Base-by-base conservation (phyloP, 345 rosid species). In the Melastoma malabathricum region DNA sequence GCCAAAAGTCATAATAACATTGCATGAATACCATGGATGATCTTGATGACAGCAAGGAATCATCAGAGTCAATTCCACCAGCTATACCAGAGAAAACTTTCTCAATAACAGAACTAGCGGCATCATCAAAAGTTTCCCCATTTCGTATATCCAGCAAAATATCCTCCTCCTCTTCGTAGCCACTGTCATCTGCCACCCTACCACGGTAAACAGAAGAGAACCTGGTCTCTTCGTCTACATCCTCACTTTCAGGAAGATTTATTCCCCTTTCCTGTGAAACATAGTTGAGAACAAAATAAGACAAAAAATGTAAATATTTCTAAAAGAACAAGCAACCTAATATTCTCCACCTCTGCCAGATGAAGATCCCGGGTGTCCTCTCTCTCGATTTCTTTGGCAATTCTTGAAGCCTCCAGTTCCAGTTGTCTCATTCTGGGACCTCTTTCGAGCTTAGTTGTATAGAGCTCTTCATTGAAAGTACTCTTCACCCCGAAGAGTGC, bases 331-430 rank as follows among this genome's bases (percentile, higher is more conserved):
- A 56, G 16, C 51, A 56, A 16, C 13, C 14, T 47, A 34, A 19
- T 15, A 43, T 63, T 60, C 46, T 56, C 45, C 59, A 83, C 99
- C 89, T 93, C 97, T 23, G 99, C 97, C 65, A 81, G 66, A 70
- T 88, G 99, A 74, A 76, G 81, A 71, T 93, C 95, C 48, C 62
- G 60, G 8, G 95, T 88, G 12, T 73, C 87, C 67, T 88, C 95
- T 44, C 86, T 80, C 83, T 79, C 94, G 55, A 84, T 93, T 80
- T 93, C 99, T 69, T 71, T 75, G 10, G 99, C 97, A 62, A 93
- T 85, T 67, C 84, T 81, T 54, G 5, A 41, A 54, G 99, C 97
- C 74, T 83, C 72, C 72, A 65, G 85, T 77, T 85, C 95, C 72
- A 69, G 51, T 49, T 79, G 80, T 68, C 67, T 76, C 59, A 17